Base-by-base conservation (phyloP, 805 yeast genomes). In the Hyphopichia homilentoma region DNA sequence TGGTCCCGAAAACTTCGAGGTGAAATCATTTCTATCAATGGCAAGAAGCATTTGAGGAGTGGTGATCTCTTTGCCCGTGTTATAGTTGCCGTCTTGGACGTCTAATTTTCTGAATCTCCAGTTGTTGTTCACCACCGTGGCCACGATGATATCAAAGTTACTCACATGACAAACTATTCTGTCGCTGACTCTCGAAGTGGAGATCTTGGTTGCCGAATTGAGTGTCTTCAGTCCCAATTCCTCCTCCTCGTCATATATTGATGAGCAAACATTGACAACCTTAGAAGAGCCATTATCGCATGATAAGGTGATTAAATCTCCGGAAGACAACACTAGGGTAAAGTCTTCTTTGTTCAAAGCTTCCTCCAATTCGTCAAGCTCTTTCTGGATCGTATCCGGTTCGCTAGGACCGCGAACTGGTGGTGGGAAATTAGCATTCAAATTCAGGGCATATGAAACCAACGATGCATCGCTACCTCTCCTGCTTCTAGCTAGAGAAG, bases 111-210 rank as follows among this genome's bases (percentile, higher is more conserved):
- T 57, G 17, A 75, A 66, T 42, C 68, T 75, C 88, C 89, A 81
- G 36, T 66, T 68, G 45, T 80, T 79, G 43, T 79, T 80, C n/a
- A 77, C 59, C 1, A 71, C 79, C 0, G 84, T 76, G 1, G 81
- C 79, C 4, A 84, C 77, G 4, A 81, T 58, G 9, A 84, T 44
- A 22, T 71, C 71, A 7, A 75, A 77, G 29, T 65, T 65, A 8
- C 57, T 58, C 3, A 73, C 59, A 29, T 71, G 65, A 36, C 79
- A 73, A 1, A 85, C 77, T 19, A 85, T 58, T 39, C 89, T 65
- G 50, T 84, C 93, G 46, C 77, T 80, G 16, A 84, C 80, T 50
- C 93, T 68, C 4, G 94, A 86, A 0, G 94, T 80, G 2, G 70
- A 51, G 7, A 86, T 52, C 38, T 73, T 73, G 32, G 70, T 72